Percentiles rank a stretch among this genome's conserved stretches.
phyloP scores from a whole-genome alignment of 805 yeast species.

The Ogataea degrootiae region DNA sequence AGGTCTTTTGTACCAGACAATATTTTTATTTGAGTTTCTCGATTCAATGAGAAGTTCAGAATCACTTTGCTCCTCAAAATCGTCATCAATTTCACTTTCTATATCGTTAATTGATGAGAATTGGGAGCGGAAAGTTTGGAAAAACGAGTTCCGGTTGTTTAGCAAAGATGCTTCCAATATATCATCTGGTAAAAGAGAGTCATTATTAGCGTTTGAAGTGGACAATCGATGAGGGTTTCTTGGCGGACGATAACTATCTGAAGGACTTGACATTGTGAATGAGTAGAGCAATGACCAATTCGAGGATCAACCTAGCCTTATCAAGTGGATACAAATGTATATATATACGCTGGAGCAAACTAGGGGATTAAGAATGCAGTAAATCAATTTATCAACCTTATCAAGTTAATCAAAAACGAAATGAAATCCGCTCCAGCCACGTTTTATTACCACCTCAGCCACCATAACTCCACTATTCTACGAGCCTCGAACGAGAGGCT shows the following conservation, averaged over 20 bases:
- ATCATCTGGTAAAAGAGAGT: conserved; percentile 19
- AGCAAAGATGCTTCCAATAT: conserved; percentile 38
- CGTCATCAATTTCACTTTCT: conserved; percentile 11
- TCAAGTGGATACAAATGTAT: too few relatives aligned
- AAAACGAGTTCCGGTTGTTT: conserved; percentile 6
- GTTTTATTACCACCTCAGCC: too few relatives aligned
- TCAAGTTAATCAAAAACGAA: too few relatives aligned
- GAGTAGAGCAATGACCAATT: background rate
- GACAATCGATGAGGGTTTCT: background rate
- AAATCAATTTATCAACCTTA: too few relatives aligned
- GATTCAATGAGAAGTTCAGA: conserved; percentile 47
- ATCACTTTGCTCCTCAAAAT: conserved; percentile 33
- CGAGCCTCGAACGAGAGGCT: too few relatives aligned
- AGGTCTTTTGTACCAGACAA: conserved; percentile 56
- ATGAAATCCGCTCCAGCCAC: too few relatives aligned
- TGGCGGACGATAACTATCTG: background rate
- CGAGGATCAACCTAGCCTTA: too few relatives aligned
- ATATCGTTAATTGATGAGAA: background rate
- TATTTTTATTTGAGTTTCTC: conserved; percentile 30
- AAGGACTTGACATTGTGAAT: background rate
- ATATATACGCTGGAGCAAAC: too few relatives aligned
- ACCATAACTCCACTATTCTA: too few relatives aligned
- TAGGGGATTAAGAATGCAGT: too few relatives aligned
- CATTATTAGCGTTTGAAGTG: conserved; percentile 8
- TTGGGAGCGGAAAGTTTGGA: too few relatives aligned